Conservation (phyloP, 2,329 filamentous ascomycete genomes). For the Aspergillus eucalypticola region DNA sequence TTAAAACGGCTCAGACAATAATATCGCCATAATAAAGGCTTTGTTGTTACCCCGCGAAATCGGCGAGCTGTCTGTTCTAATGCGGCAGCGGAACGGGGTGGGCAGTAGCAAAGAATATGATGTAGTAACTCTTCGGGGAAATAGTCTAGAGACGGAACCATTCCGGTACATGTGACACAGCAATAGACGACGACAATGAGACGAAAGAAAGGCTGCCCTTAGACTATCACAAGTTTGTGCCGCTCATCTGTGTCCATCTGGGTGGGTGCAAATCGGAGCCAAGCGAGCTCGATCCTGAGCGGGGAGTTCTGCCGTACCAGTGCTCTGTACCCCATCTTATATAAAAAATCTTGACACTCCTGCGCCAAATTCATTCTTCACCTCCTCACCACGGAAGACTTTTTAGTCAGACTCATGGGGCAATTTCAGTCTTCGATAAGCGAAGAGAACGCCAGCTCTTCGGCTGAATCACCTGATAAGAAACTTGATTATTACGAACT, state of each 20-base stretch:
- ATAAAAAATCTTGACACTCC: not conserved
- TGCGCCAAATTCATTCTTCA: not conserved
- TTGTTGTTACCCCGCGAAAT: slow-evolving; percentile 66
- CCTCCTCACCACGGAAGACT: not conserved
- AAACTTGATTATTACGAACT: slow-evolving; percentile 68
- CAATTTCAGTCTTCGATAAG: slow-evolving; percentile 46
- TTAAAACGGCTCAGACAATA: slow-evolving; percentile 70
- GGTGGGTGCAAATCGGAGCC: not conserved
- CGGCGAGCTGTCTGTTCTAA: slow-evolving; percentile 63
- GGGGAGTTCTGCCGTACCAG: slow-evolving; percentile 1
- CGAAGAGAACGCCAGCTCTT: slow-evolving; percentile 21
- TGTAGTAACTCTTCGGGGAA: slow-evolving; percentile 85
- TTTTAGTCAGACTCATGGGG: slow-evolving; percentile 36
- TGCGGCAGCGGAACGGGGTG: slow-evolving; percentile 52
- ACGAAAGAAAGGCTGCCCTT: not conserved
- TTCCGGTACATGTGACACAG: slow-evolving; percentile 25
- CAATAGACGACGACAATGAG: not conserved
- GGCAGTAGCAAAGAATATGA: slow-evolving; percentile 68
- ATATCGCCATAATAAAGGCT: slow-evolving; percentile 75
- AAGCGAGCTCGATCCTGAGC: not conserved
- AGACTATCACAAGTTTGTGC: not conserved
- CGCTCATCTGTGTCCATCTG: not conserved
- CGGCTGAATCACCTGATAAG: slow-evolving; percentile 24
- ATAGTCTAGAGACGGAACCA: slow-evolving; percentile 35
- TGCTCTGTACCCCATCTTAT: not conserved